Conservation (phyloP, 2,329 filamentous ascomycete species). For the Colletotrichum truncatum region DNA sequence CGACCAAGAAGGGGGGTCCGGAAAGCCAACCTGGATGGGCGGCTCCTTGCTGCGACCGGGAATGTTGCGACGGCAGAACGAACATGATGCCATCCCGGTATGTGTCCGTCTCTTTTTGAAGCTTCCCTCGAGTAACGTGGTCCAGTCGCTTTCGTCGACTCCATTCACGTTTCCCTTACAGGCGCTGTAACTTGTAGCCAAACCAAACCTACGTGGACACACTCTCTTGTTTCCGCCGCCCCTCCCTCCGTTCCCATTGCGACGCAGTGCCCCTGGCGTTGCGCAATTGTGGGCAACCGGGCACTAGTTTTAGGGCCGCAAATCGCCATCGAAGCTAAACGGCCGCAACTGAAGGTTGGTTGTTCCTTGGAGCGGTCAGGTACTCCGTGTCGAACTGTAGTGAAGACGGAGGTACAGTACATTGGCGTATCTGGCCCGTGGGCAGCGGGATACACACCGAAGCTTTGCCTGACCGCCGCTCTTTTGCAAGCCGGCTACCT, state of each 20-base stretch:
- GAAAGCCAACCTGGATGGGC: slow-evolving; percentile 1
- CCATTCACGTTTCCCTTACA: slow-evolving; percentile 12
- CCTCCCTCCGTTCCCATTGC: slow-evolving; percentile 8
- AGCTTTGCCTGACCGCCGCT: slow-evolving; percentile 7
- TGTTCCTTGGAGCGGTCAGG: slow-evolving; percentile 20
- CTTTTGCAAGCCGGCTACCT: not conserved
- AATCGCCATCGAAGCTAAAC: slow-evolving; percentile 10
- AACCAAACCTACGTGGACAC: not conserved
- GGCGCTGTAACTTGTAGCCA: not conserved
- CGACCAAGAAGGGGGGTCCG: not conserved
- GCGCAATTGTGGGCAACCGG: slow-evolving; percentile 24
- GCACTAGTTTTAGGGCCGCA: slow-evolving; percentile 5
- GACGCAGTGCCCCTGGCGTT: slow-evolving; percentile 26
- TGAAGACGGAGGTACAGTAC: not conserved
- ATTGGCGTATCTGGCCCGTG: not conserved
- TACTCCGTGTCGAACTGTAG: not conserved
- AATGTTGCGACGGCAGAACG: slow-evolving; percentile 1
- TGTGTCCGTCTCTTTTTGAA: not conserved
- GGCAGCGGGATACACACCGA: not conserved
- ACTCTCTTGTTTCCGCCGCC: not conserved
- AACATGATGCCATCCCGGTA: slow-evolving; percentile 8
- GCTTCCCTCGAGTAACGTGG: not conserved
- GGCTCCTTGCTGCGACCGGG: not conserved
- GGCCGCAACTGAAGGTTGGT: not conserved
- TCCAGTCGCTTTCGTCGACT: not conserved